Conservation (phyloP, 1,139 yeast genomes). For the Blastobotrys ciferrii region DNA sequence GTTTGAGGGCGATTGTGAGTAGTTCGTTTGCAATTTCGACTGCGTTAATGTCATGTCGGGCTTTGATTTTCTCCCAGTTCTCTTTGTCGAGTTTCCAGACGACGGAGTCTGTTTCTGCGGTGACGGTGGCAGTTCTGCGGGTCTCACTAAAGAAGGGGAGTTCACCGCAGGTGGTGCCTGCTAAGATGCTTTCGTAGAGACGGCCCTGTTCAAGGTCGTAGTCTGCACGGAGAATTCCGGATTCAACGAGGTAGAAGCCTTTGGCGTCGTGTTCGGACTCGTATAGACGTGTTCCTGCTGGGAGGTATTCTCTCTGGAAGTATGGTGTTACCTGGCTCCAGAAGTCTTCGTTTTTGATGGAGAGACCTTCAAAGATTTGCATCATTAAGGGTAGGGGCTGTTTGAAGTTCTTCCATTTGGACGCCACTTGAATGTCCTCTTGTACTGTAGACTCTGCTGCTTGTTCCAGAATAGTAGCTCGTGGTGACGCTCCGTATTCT, state of each 20-base stretch:
- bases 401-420: conserved; percentile 37
- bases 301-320: conserved; percentile 50
- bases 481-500: conserved; percentile 51
- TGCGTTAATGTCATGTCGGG: conserved; percentile 44
- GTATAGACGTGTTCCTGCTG: conserved; percentile 44
- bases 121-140: conserved; percentile 38
- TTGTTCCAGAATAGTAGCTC: conserved; percentile 57
- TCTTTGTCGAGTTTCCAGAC: conserved; percentile 68
- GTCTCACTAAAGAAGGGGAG: conserved; percentile 51
- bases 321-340: conserved; percentile 60
- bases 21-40: conserved; percentile 66
- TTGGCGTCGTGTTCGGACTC: conserved; percentile 34
- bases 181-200: conserved; percentile 73
- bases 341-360: conserved; percentile 58
- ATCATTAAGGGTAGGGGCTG: conserved; percentile 69
- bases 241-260: conserved; percentile 65
- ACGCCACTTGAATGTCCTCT: conserved; percentile 34
- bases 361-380: conserved; percentile 68
- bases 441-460: conserved; percentile 59
- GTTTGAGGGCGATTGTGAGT: conserved; percentile 58
- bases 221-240: conserved; percentile 69
- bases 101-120: conserved; percentile 54
- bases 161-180: conserved; percentile 91
- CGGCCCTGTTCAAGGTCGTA: conserved; percentile 55
- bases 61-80: conserved; percentile 44